Evolutionary conservation across 352 stramenopile genomes (phyloP), one percentile per base, ranked within the genome.

Genomic region (Phytopythium montanum): DNA sequence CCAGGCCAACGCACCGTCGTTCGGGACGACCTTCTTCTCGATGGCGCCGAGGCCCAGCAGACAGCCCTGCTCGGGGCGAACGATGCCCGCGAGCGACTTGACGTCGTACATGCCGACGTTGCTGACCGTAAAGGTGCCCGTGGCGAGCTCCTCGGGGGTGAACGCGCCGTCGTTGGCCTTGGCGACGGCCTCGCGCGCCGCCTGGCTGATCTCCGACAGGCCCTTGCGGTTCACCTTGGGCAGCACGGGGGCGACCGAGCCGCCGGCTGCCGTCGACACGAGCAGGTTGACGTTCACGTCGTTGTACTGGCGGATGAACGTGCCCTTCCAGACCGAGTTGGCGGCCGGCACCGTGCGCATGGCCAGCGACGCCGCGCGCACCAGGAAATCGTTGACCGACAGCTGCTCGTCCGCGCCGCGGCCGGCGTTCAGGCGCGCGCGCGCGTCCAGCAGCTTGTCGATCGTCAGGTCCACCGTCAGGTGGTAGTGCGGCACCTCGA

Each of bases 311-410:
- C 97, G 89, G 54, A 99, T 96, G 62, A 98, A 97, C 61, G 78
- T 90, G 65, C 85, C 80, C 65, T 90, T 85, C 81, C 80, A 95
- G 60, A 74, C 76, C 63, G 70, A 97, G 76, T 94, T 94, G 53
- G 84, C 91, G 63, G 98, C 90, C 6, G 97, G 97, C 44, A 99
- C 91, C 76, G 99, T 97, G 60, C 95, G 84, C 64, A 99, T 94
- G 13, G 97, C 96, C 48, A 99, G 77, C 41, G 97, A 97, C 18
- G 84, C 94, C 31, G 94, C 94, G 56, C 96, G 96, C 62, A 99
- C 95, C 54, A 99, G 85, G 64, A 99, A 92, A 72, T 99, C 97
- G 75, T 99, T 99, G 49, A 99, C 96, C 10, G 94, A 98, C 23
- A 99, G 87, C 69, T 99, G 56, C 70, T 83, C 62, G 59, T 90